Evolutionary conservation across 2,329 filamentous ascomycete species (phyloP).

Genomic region (Verruconis gallopava): DNA sequence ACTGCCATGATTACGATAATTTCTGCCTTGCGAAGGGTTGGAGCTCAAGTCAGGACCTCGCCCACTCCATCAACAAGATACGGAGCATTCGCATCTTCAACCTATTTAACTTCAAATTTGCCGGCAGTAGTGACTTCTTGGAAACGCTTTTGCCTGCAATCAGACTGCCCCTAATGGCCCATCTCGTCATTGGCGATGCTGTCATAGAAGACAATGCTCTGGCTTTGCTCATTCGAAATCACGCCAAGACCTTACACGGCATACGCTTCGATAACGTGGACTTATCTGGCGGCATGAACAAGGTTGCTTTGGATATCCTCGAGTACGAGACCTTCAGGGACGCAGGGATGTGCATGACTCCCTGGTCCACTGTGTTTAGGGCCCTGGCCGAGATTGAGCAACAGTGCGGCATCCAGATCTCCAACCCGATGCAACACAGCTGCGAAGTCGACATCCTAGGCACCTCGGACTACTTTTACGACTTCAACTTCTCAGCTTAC

Average conservation of each 20-base stretch:
- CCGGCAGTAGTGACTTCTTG: background rate
- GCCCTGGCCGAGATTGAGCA: background rate
- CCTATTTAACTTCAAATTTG: background rate
- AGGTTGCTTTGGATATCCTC: background rate
- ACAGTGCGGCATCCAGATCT: background rate
- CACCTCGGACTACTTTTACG: background rate
- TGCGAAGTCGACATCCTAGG: background rate
- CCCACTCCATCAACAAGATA: background rate
- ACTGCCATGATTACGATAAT: background rate
- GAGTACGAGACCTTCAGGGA: background rate
- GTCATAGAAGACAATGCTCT: background rate
- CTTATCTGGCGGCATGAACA: background rate
- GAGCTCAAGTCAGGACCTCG: background rate
- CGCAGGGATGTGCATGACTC: background rate
- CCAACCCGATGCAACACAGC: background rate
- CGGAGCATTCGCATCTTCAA: background rate
- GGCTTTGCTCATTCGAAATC: background rate
- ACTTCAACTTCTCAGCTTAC: background rate
- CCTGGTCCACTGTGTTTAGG: background rate
- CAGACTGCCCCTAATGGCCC: background rate
- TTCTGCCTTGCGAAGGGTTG: background rate
- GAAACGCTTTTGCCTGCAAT: background rate
- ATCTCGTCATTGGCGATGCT: background rate
- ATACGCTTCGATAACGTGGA: background rate
- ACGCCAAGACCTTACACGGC: background rate